Percentiles rank a stretch among this genome's conserved stretches.
phyloP scores from a whole-genome alignment of 169 alveolate species.

The Perkinsus olseni region DNA sequence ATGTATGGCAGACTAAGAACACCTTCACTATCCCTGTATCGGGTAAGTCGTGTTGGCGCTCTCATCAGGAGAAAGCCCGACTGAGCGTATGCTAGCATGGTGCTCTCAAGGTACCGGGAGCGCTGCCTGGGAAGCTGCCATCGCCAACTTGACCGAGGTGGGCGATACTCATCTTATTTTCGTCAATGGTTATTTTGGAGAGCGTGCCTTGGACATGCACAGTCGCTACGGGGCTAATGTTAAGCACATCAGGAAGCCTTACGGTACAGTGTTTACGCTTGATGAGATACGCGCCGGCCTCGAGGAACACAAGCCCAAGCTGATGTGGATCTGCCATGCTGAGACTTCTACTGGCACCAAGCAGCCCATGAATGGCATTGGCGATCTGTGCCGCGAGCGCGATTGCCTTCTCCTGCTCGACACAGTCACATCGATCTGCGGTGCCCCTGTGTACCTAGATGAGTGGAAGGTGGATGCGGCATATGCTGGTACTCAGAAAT shows the following conservation, averaged over 20 bases:
- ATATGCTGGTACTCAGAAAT: conserved; percentile 26
- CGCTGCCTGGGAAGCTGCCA: conserved; percentile 40
- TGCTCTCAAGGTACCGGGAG: conserved; percentile 26
- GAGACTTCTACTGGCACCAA: conserved; percentile 38
- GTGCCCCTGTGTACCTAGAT: conserved; percentile 26
- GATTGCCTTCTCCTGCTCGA: conserved; percentile 27
- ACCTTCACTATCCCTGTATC: conserved; percentile 9
- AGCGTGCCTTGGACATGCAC: conserved; percentile 26
- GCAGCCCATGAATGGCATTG: conserved; percentile 33
- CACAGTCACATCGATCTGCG: conserved; percentile 30
- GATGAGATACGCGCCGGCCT: conserved; percentile 20
- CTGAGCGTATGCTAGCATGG: neutral
- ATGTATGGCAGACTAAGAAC: conserved; percentile 25
- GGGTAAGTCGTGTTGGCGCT: neutral
- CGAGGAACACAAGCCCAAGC: neutral
- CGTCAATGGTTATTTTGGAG: conserved; percentile 30
- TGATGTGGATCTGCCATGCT: conserved; percentile 27
- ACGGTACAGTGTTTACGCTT: conserved; percentile 22
- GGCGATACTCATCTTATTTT: conserved; percentile 17
- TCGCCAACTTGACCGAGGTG: conserved; percentile 17
- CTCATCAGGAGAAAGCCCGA: neutral
- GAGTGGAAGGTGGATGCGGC: conserved; percentile 20
- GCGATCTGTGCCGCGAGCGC: conserved; percentile 10
- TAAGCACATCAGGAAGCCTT: conserved; percentile 12
- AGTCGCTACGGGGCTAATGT: conserved; percentile 29